Conservation (phyloP, 768 basidiomycete genomes). For the Amanita exitialis region DNA sequence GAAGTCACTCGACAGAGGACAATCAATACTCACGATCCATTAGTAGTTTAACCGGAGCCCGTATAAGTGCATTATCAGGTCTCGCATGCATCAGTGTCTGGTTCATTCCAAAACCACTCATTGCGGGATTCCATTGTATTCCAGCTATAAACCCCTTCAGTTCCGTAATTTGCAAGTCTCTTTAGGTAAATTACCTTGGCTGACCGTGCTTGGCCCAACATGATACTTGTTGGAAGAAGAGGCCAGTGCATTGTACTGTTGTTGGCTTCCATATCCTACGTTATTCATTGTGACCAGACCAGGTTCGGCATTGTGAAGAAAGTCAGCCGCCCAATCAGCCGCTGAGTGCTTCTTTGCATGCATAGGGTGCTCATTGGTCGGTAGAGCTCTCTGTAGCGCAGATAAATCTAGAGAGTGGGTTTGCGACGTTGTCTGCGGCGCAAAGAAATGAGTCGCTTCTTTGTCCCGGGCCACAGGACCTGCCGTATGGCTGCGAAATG, state of each 20-base stretch:
- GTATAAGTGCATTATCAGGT: constrained; percentile 18
- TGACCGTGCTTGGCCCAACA: not conserved
- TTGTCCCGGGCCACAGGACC: constrained; percentile 35
- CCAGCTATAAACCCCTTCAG: constrained; percentile 15
- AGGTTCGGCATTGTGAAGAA: constrained; percentile 25
- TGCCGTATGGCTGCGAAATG: constrained; percentile 47
- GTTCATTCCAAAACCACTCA: constrained; percentile 27
- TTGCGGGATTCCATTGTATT: constrained; percentile 29
- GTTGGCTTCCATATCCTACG: not conserved
- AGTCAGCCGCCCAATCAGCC: constrained; percentile 57
- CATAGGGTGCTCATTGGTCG: constrained; percentile 17
- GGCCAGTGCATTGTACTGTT: not conserved
- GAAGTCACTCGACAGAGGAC: not conserved
- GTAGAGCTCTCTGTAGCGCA: constrained; percentile 39
- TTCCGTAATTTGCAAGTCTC: not conserved
- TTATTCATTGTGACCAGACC: not conserved
- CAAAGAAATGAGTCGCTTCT: constrained; percentile 68
- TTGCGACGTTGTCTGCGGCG: constrained; percentile 21
- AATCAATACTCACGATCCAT: constrained; percentile 32
- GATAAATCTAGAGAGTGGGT: constrained; percentile 48
- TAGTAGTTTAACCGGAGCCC: constrained; percentile 15
- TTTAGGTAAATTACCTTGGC: not conserved
- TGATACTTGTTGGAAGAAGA: not conserved
- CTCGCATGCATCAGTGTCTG: constrained; percentile 26
- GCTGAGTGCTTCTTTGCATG: constrained; percentile 16